phyloP scores from a whole-genome alignment of 805 yeast species.

The Metschnikowia corniflorae region DNA sequence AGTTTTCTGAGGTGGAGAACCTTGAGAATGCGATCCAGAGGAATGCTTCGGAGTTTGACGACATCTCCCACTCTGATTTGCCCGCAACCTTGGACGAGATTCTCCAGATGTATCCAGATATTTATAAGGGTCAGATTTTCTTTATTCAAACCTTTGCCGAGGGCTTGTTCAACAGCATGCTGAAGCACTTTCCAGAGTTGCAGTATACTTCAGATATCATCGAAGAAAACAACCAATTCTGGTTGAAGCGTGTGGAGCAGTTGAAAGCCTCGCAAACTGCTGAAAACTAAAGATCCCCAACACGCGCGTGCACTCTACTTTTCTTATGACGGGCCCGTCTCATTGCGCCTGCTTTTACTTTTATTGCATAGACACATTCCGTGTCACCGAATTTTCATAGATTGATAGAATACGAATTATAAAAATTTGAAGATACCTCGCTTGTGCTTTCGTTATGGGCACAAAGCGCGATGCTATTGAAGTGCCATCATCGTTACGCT shows the following conservation, averaged over 20 bases:
- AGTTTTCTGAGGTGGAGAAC: slow-evolving; percentile 63
- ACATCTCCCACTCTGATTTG: slow-evolving; percentile 29
- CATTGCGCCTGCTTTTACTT: background rate
- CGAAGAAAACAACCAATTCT: slow-evolving; percentile 49
- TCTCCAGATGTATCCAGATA: slow-evolving; percentile 41
- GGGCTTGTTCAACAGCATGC: slow-evolving; percentile 66
- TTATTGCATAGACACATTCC: background rate
- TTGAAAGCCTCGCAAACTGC: background rate
- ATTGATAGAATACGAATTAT: background rate
- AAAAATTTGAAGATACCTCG: no score
- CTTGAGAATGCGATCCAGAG: slow-evolving; percentile 39
- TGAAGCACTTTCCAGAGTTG: slow-evolving; percentile 58
- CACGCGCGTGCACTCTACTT: no score
- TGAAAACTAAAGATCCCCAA: no score
- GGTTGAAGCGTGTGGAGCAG: slow-evolving; percentile 35
- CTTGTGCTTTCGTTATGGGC: no score
- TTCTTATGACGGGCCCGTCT: background rate
- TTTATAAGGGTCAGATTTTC: slow-evolving; percentile 74
- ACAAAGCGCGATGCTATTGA: no score
- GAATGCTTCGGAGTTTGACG: slow-evolving; percentile 9
- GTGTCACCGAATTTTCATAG: background rate
- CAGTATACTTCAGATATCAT: slow-evolving; percentile 54
- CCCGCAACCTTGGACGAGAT: slow-evolving; percentile 43
- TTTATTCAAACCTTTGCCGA: slow-evolving; percentile 81
- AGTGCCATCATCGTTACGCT: no score